These are phyloP conservation scores for Mortierella sp. DNA, from an alignment of 371 early-diverging fungal species.

Conservation along the genomic window DNA sequence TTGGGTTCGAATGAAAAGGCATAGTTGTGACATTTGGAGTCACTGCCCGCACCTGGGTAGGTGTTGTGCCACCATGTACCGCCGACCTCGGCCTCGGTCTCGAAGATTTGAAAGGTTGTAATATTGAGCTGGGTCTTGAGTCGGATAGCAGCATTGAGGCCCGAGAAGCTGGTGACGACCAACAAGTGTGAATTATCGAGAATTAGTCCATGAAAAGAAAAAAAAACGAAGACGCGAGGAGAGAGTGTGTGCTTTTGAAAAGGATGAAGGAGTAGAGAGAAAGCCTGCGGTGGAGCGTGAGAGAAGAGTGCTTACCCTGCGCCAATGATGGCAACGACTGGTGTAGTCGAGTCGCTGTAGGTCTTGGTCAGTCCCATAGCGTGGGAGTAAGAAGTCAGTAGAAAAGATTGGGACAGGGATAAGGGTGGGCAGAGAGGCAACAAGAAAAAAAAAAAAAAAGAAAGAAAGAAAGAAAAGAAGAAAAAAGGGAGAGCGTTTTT, in stretches of 20 bases:
- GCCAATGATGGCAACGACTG: conserved; percentile 40
- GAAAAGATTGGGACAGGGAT: background rate
- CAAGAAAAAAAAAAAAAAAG: background rate
- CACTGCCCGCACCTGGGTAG: conserved; percentile 64
- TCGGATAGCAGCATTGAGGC: conserved; percentile 64
- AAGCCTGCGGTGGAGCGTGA: too few species aligned
- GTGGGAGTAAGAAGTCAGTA: background rate
- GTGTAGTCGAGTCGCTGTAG: conserved; percentile 36
- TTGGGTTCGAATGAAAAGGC: conserved; percentile 24
- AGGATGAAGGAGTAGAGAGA: background rate
- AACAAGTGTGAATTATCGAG: too few species aligned
- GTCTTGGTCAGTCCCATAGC: conserved; percentile 32
- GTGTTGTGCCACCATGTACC: conserved; percentile 69
- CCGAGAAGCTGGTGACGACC: conserved; percentile 57
- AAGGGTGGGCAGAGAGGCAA: background rate
- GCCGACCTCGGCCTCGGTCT: conserved; percentile 59
- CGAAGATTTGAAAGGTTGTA: conserved; percentile 57
- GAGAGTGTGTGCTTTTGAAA: background rate
- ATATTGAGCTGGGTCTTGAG: conserved; percentile 58
- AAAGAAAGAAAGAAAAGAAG: background rate
- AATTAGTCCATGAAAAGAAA: background rate
- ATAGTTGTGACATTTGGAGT: conserved; percentile 61
- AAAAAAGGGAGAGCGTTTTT: background rate
- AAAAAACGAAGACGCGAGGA: background rate
- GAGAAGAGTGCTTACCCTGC: conserved; percentile 25